Base-by-base conservation (phyloP, 2,329 filamentous ascomycete species). In the Aspergillus novoparasiticus region DNA sequence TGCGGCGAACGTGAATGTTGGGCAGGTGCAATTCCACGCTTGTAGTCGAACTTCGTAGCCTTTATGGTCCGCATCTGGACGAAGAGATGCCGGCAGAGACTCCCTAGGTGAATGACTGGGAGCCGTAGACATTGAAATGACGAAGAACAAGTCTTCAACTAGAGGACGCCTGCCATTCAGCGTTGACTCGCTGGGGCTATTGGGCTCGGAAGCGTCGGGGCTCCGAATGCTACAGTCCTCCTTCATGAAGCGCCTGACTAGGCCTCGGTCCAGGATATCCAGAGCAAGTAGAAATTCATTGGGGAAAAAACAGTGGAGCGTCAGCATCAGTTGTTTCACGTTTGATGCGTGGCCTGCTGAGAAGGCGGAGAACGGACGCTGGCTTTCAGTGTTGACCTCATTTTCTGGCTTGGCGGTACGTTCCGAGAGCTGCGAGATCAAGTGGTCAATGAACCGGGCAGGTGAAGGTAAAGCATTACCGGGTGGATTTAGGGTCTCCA, bases 21-120 rank as follows among this genome's bases (percentile, higher is more conserved):
- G 90, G 80, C 95, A 99, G 1, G 88, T 92, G 78, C 95, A 99
- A 76, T 90, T 93, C 95, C 95, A 98, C 1, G 90, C 87, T 1
- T 76, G 70, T 1, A 94, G 83, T 11, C 89, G 86, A 19, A 98
- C 91, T 69, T 91, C 82, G 78, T 97, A 96, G 57, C 73, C 72
- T 43, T 76, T 76, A 59, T 68, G 66, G 11, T 72, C 63, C 55
- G 70, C 61, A 60, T 74, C 10, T 21, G 19, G 48, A n/a, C 14
- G 48, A 23, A 21, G 28, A 3, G 48, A 32, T 21, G 19, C 11
- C 28, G 28, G 30, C 9, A n/a, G 26, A 32, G 28, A 12, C 19
- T 16, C 65, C 60, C 64, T 61, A 60, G 65, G 72, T 68, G 68
- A 71, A 70, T 32, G 63, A 54, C 16, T 16, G 5, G 65, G 70